A percentile compares a stretch with the other conserved stretches of the same genome.
These are phyloP conservation scores for Lantana camara DNA, from an alignment of 257 asterid genomes.

Conservation along the genomic window DNA sequence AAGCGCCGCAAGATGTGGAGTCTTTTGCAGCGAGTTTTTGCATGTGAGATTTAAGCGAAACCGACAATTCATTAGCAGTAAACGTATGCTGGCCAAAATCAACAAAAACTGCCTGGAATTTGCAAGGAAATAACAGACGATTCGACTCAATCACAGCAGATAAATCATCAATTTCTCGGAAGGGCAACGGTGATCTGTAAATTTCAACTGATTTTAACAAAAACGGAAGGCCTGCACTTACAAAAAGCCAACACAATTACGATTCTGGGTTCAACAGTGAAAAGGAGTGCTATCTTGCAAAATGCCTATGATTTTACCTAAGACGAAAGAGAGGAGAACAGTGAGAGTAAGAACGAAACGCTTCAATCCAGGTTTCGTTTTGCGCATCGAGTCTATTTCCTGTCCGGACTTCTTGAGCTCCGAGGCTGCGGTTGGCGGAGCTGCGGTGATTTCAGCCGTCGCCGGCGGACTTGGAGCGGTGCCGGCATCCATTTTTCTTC, in stretches of 20 bases:
- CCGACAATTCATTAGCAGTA: conserved; percentile 50
- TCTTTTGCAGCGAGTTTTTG: conserved; percentile 42
- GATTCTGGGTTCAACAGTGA: neutral
- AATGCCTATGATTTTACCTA: conserved; percentile 46
- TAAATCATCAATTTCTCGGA: conserved; percentile 73
- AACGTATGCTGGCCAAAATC: conserved; percentile 34
- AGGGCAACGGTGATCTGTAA: conserved; percentile 90
- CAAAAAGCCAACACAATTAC: neutral
- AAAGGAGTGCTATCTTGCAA: neutral
- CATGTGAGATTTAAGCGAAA: conserved; percentile 50
- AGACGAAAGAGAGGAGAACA: conserved; percentile 70
- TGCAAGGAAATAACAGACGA: conserved; percentile 66
- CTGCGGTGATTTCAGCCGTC: conserved; percentile 65
- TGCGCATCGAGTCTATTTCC: conserved; percentile 60
- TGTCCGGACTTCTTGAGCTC: conserved; percentile 21
- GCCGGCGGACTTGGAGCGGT: conserved; percentile 27
- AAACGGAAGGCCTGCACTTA: conserved; percentile 64
- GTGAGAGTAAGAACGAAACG: conserved; percentile 77
- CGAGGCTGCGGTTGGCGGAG: conserved; percentile 36
- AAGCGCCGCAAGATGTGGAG: conserved; percentile 58
- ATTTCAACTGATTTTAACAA: conserved; percentile 79
- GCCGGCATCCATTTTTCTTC: conserved; percentile 28
- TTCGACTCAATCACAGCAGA: conserved; percentile 63
- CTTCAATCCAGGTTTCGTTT: conserved; percentile 71
- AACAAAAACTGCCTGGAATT: conserved; percentile 65